phyloP scores from a whole-genome alignment of 2,329 filamentous ascomycete genomes.

The Aspergillus floridensis region DNA sequence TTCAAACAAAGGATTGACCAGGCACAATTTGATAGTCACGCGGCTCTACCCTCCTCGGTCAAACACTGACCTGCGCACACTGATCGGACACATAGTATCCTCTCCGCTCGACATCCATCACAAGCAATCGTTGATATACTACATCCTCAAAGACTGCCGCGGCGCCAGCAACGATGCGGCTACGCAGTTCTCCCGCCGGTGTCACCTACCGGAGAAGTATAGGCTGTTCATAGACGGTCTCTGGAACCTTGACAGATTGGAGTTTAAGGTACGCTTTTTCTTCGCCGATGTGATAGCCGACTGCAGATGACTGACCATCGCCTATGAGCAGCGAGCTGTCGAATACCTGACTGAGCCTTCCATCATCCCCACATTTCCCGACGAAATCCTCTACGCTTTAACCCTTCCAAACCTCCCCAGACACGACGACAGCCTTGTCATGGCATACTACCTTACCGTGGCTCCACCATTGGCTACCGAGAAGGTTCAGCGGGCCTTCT shows the following conservation, averaged over 20 bases:
- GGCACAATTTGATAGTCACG: slow-evolving; percentile 40
- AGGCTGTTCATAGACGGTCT: slow-evolving; percentile 77
- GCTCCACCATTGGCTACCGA: slow-evolving; percentile 68
- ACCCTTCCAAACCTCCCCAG: slow-evolving; percentile 57
- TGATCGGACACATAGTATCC: slow-evolving; percentile 69
- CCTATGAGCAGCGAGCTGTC: slow-evolving; percentile 57
- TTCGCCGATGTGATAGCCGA: background rate
- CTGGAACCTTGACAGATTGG: slow-evolving; percentile 72
- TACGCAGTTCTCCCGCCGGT: slow-evolving; percentile 59
- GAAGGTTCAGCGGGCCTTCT: slow-evolving; percentile 64
- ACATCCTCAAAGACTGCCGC: slow-evolving; percentile 74
- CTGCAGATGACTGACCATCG: slow-evolving; percentile 11
- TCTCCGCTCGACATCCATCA: slow-evolving; percentile 67
- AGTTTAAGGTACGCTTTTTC: slow-evolving; percentile 57
- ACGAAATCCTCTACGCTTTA: slow-evolving; percentile 73
- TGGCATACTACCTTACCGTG: slow-evolving; percentile 76
- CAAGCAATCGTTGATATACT: slow-evolving; percentile 80
- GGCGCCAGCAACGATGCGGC: slow-evolving; percentile 47
- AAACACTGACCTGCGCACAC: slow-evolving; percentile 63
- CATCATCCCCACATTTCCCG: slow-evolving; percentile 74
- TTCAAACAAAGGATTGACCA: slow-evolving; percentile 11
- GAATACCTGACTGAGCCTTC: slow-evolving; percentile 77
- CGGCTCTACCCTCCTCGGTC: slow-evolving; percentile 73
- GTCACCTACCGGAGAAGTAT: slow-evolving; percentile 71
- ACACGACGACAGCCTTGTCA: slow-evolving; percentile 62